Base-by-base conservation (phyloP, 2,329 filamentous ascomycete genomes). In the Shiraia bambusicola region DNA sequence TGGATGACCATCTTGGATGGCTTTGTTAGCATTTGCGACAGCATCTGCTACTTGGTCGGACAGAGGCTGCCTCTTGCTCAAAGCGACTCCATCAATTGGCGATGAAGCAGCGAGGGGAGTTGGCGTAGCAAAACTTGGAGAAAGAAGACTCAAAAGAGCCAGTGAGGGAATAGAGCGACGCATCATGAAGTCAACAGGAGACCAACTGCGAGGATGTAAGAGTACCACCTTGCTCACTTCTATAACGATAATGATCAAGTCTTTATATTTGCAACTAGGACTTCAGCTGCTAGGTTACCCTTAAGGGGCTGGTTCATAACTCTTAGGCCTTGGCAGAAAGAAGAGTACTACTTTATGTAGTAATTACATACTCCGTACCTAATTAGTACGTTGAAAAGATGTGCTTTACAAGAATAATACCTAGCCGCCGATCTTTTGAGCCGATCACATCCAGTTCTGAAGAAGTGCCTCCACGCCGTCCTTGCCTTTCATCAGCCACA, bases 51-150 rank as follows among this genome's bases (percentile, higher is more conserved):
- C 42, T 1, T 54, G 19, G 8, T 35, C 39, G 12, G 37, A 33
- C n/a, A 56, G 37, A 4, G 53, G 14, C 13, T 54, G 52, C 14
- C 50, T 45, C 17, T 56, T 45, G 28, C 51, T 35, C 4, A 56
- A 17, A 9, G 37, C 28, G n/a, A 22, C 45, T 12, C 34, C 31
- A 24, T 42, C 31, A 12, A 40, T 33, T 12, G 46, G 31, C 25
- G 42, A 40, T 12, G 46, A 44, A 29, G 26, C 38, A 15, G 41
- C 42, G 1, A 36, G 27, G 14, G 42, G 45, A 24, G 34, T 39
- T 25, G 45, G 45, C 6, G 45, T 45, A 34, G 45, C 34, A 6
- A 46, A n/a, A 3, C 22, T 25, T 4, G 37, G 5, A 13, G 37
- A 30, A 11, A 39, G 6, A 12, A 34, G 8, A 25, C 37, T 39